Percentiles rank a stretch among this genome's conserved stretches.
phyloP scores from a whole-genome alignment of 208 protist genomes.

The Phytomonas francai region DNA sequence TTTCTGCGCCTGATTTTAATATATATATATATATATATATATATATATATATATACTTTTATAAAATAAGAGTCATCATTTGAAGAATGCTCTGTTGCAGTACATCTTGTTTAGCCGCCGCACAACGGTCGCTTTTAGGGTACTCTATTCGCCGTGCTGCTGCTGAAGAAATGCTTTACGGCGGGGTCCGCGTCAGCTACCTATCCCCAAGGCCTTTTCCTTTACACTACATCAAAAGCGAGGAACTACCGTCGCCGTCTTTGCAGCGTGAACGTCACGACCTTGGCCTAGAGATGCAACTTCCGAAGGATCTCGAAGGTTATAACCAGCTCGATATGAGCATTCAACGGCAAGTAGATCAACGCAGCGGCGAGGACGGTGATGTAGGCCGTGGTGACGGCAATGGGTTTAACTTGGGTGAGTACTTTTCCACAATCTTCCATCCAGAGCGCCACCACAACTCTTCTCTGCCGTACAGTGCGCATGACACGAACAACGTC shows the following conservation, averaged over 20 bases:
- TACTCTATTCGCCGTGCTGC: conserved; percentile 62
- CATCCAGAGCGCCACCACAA: conserved; percentile 54
- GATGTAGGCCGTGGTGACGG: not conserved
- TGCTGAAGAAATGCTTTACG: conserved; percentile 71
- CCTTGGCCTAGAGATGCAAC: conserved; percentile 56
- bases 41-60: too few species aligned
- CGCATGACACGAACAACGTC: conserved; percentile 50
- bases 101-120: not conserved
- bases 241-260: conserved; percentile 53
- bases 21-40: not conserved
- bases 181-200: conserved; percentile 56
- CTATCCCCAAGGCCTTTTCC: conserved; percentile 40
- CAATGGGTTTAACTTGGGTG: conserved; percentile 29
- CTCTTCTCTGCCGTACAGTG: conserved; percentile 41
- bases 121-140: conserved; percentile 34
- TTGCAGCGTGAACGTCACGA: conserved; percentile 44
- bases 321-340: conserved; percentile 35
- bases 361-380: conserved; percentile 5
- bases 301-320: conserved; percentile 23
- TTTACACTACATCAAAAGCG: conserved; percentile 38
- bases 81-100: conserved; percentile 6
- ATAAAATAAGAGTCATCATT: conserved; percentile 9
- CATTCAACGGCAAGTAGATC: not conserved
- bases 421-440: conserved; percentile 25
- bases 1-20: not conserved